Conservation (phyloP, 345 rosid species). For the Brassica cretica region DNA sequence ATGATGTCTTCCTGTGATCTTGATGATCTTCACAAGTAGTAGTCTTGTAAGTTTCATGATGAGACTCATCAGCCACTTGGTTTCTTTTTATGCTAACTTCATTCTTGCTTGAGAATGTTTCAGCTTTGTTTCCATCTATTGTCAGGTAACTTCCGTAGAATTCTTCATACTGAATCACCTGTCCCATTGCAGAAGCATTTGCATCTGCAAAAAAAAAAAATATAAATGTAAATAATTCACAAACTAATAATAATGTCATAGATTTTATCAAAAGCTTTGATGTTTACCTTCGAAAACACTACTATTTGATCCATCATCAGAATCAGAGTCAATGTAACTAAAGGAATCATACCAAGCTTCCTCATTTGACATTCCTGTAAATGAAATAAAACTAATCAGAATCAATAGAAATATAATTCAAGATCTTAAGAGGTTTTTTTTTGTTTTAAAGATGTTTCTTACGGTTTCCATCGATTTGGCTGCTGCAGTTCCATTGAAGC, state of each 20-base stretch:
- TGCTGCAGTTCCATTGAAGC: constrained; percentile 74
- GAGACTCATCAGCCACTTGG: constrained; percentile 48
- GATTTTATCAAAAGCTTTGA: not conserved
- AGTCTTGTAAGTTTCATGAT: constrained; percentile 39
- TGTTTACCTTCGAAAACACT: constrained; percentile 57
- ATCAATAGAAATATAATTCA: constrained; percentile 8
- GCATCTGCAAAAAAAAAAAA: constrained; percentile 41
- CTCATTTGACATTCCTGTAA: constrained; percentile 63
- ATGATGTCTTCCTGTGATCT: constrained; percentile 56
- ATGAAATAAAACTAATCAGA: constrained; percentile 2
- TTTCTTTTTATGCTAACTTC: constrained; percentile 44
- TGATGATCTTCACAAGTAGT: constrained; percentile 43
- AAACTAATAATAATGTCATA: constrained; percentile 1
- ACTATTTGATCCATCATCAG: constrained; percentile 69
- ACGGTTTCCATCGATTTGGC: constrained; percentile 67
- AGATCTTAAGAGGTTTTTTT: not conserved
- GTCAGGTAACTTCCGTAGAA: constrained; percentile 58
- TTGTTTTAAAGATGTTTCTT: not conserved
- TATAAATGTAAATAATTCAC: constrained; percentile 3
- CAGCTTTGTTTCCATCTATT: constrained; percentile 52
- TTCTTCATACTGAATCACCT: constrained; percentile 58
- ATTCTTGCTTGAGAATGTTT: constrained; percentile 42
- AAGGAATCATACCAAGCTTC: constrained; percentile 81
- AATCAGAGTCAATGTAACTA: constrained; percentile 75
- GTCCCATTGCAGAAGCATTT: constrained; percentile 49